Conservation (phyloP, 306 rosid genomes). For the Lupinus albus region DNA sequence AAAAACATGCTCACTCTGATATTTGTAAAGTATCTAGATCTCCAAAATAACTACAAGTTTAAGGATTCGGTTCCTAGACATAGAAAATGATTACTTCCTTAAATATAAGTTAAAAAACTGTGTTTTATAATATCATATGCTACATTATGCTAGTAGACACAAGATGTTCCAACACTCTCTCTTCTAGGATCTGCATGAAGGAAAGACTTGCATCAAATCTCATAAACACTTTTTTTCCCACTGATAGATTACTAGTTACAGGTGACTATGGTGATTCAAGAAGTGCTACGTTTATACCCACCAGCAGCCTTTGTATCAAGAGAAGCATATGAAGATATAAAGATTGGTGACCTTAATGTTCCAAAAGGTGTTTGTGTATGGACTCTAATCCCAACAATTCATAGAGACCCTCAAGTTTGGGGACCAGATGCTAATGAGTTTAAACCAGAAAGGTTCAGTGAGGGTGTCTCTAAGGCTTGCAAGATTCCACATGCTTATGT, state of each 20-base stretch:
- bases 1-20: too few species aligned
- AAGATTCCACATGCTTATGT: conserved; percentile 67
- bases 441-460: conserved; percentile 79
- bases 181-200: too few species aligned
- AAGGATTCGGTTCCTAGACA: too few species aligned
- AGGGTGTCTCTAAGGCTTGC: conserved; percentile 77
- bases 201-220: neutral
- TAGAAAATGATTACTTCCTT: too few species aligned
- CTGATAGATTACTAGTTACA: conserved; percentile 21
- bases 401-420: conserved; percentile 81
- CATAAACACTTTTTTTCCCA: neutral
- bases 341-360: conserved; percentile 60
- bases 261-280: conserved; percentile 83
- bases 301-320: conserved; percentile 93
- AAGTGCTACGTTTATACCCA: conserved; percentile 79
- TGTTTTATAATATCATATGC: too few species aligned
- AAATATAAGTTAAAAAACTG: too few species aligned
- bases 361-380: conserved; percentile 80
- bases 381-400: conserved; percentile 79
- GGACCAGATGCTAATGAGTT: conserved; percentile 79
- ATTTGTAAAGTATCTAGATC: too few species aligned
- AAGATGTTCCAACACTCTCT: too few species aligned
- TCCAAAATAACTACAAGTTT: too few species aligned
- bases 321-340: conserved; percentile 74
- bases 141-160: neutral